Base-by-base conservation (phyloP, 1,284 basidiomycete species). In the Fomes fomentarius region DNA sequence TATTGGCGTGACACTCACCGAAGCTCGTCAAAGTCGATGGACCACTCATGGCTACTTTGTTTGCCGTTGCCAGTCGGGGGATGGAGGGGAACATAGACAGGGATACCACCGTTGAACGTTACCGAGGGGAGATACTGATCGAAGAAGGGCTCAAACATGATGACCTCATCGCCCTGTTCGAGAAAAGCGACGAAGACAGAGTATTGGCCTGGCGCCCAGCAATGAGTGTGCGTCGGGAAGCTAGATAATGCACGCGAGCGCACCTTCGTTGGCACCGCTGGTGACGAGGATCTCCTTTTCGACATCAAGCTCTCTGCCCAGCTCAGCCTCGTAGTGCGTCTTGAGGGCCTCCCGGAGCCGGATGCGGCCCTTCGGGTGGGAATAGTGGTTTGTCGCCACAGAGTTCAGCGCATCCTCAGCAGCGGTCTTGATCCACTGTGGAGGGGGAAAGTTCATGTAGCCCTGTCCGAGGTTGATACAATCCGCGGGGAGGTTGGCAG, bases 91-190 rank as follows among this genome's bases (percentile, higher is more conserved):
- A 99, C 93, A 67, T 94, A 99, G 45, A 98, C 88, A 9, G 96
- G 94, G 52, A 85, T 89, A 42, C 94, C 96, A 28, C 91, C 91
- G 67, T 97, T 95, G 82, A 97, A 97, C 24, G 87, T 91, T 52
- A 97, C 87, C 9, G 91, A 93, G 33, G 94, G 89, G 57, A 92
- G 83, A 75, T 98, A 99, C 72, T 99, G 97, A 69, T 98, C 96
- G 68, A 98, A 98, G 80, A 94, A 96, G 5, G 94, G 96, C 75
- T 99, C 97, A 67, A 99, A 96, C 81, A 98, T 87, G 71, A 99
- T 96, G 57, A 99, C 97, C 73, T 98, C 96, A 70, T 99, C 97
- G 8, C 90, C 94, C 33, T 84, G 79, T 59, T 96, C 87, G 43
- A 95, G 74, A 75, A 96, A 96, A 0, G 96, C 95, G 19, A 85